A percentile compares a stretch with the other conserved stretches of the same genome.
Evolutionary conservation across 208 protist genomes (phyloP).

Genomic region (Naegleria fowleri): DNA sequence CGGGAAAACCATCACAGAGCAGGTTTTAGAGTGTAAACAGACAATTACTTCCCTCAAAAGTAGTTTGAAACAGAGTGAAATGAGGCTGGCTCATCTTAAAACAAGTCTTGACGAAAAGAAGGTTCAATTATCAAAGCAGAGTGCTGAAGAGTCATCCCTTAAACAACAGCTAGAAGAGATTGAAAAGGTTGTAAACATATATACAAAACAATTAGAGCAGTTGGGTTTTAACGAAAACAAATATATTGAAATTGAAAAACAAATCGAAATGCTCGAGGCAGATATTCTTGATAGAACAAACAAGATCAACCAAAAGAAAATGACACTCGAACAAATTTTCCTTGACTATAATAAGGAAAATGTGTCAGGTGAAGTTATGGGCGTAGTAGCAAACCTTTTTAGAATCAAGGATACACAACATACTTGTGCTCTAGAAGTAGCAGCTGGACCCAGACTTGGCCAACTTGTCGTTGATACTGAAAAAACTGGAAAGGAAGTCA

Average conservation of each 20-base stretch:
- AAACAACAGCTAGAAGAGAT: constrained; percentile 44
- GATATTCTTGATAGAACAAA: background rate
- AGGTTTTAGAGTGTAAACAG: background rate
- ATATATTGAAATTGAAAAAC: constrained; percentile 32
- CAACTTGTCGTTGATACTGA: constrained; percentile 90
- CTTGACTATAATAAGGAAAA: constrained; percentile 58
- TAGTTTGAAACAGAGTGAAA: background rate
- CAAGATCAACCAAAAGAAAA: constrained; percentile 31
- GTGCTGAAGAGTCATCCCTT: background rate
- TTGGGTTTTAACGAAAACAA: constrained; percentile 11
- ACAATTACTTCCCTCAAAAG: background rate
- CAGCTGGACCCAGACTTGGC: constrained; percentile 79
- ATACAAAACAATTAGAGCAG: background rate
- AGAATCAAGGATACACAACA: constrained; percentile 59
- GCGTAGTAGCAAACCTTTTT: constrained; percentile 88
- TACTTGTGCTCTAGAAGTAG: constrained; percentile 80
- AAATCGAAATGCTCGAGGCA: constrained; percentile 28
- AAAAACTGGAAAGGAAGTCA: constrained; percentile 76
- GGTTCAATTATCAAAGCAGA: constrained; percentile 48
- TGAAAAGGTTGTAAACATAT: constrained; percentile 17
- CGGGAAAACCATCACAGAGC: constrained; percentile 8
- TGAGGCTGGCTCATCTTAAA: constrained; percentile 31
- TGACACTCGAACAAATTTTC: constrained; percentile 41
- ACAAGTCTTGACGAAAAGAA: constrained; percentile 65
- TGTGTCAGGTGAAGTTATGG: constrained; percentile 58